phyloP scores from a whole-genome alignment of 208 protist species.

The Crithidia thermophila region DNA sequence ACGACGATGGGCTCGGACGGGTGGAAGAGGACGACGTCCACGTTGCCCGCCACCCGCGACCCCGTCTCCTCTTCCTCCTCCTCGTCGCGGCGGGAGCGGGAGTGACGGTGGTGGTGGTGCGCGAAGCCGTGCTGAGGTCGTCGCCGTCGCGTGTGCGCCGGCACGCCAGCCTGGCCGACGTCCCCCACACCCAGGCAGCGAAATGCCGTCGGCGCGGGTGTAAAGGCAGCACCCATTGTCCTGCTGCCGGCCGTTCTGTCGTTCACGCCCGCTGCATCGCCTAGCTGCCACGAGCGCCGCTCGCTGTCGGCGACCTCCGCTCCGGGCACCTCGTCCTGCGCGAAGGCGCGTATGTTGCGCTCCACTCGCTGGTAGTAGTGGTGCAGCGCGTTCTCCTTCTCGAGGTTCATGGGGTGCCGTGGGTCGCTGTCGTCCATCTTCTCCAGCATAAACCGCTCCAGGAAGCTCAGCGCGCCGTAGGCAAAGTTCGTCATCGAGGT shows the following conservation, averaged over 20 bases:
- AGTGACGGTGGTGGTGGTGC: background rate
- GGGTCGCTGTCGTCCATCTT: conserved; percentile 79
- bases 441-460: conserved; percentile 73
- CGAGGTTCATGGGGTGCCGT: conserved; percentile 67
- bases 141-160: conserved; percentile 14
- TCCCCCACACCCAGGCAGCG: conserved; percentile 27
- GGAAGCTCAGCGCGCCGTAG: conserved; percentile 68
- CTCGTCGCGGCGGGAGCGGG: conserved; percentile 1
- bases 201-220: conserved; percentile 9
- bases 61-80: background rate
- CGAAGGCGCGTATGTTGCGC: conserved; percentile 38
- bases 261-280: background rate
- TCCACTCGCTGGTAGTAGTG: conserved; percentile 44
- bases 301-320: background rate
- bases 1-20: conserved; percentile 54
- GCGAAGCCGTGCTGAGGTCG: background rate
- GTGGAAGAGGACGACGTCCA: conserved; percentile 55
- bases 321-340: conserved; percentile 5
- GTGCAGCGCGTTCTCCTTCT: conserved; percentile 48
- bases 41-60: conserved; percentile 11
- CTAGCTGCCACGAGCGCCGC: background rate
- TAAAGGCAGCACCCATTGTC: background rate
- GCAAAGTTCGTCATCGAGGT: conserved; percentile 65
- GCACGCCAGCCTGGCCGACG: conserved; percentile 16
- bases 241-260: conserved; percentile 7